A percentile compares a stretch with the other conserved stretches of the same genome.
phyloP scores from a whole-genome alignment of 805 yeast genomes.

The Debaryomyces castellii region DNA sequence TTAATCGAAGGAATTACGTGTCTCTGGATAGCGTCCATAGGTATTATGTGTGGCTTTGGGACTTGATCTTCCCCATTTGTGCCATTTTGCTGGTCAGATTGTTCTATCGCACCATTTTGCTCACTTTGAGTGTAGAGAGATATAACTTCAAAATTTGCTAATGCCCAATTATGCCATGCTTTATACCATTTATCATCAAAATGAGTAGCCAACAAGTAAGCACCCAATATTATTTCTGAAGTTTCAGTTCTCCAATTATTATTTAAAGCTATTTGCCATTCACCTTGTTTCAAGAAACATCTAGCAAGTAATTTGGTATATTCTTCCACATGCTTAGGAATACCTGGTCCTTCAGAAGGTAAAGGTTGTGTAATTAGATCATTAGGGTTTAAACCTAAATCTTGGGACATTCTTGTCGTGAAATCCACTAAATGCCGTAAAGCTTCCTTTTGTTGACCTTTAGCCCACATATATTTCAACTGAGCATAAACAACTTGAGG shows the following conservation, averaged over 20 bases:
- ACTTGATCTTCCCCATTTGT: constrained; percentile 17
- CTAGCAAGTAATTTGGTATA: constrained; percentile 86
- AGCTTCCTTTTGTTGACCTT: constrained; percentile 86
- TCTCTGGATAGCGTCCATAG: constrained; percentile 64
- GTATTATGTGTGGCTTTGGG: constrained; percentile 20
- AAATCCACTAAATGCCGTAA: constrained; percentile 82
- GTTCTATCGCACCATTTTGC: constrained; percentile 27
- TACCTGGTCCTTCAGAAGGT: constrained; percentile 71
- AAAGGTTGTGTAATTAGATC: constrained; percentile 84
- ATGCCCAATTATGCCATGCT: constrained; percentile 99
- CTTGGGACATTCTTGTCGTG: constrained; percentile 86
- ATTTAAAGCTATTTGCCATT: constrained; percentile 89
- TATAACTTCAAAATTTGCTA: constrained; percentile 94
- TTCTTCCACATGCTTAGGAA: constrained; percentile 73
- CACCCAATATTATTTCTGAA: constrained; percentile 84
- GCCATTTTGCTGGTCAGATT: constrained; percentile 21
- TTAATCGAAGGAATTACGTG: constrained; percentile 95
- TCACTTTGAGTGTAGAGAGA: constrained; percentile 50
- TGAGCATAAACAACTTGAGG: constrained; percentile 98
- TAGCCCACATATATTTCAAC: constrained; percentile 94
- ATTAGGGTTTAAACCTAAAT: constrained; percentile 81
- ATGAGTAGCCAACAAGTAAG: constrained; percentile 90
- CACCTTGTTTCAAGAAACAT: constrained; percentile 96
- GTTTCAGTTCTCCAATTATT: constrained; percentile 75
- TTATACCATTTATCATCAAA: constrained; percentile 93